Conservation (phyloP, 768 basidiomycete genomes). For the Tephrocybe rancida region DNA sequence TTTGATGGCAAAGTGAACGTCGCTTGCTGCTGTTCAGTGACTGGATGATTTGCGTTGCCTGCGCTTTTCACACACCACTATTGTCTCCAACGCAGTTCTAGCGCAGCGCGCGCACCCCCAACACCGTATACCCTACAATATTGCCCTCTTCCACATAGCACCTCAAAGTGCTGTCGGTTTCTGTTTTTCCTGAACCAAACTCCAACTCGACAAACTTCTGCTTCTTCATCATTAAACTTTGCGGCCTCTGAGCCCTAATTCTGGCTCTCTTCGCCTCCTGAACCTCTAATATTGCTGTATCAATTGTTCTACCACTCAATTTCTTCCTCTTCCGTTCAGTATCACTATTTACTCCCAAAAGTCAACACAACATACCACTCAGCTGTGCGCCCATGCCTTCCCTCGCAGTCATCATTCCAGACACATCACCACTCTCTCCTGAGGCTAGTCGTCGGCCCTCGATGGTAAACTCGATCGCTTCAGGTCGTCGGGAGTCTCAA, state of each 20-base stretch:
- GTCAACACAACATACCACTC: background rate
- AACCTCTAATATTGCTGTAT: constrained; percentile 6
- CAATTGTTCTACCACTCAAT: background rate
- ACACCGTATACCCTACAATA: constrained; percentile 1
- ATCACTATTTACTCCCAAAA: background rate
- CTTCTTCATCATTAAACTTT: background rate
- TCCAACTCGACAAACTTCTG: background rate
- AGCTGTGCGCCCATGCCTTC: constrained; percentile 21
- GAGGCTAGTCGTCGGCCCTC: constrained; percentile 28
- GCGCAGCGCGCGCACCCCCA: constrained; percentile 16
- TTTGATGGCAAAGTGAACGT: constrained; percentile 15
- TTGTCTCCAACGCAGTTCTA: constrained; percentile 9
- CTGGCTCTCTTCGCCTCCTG: background rate
- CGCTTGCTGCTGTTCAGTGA: constrained; percentile 16
- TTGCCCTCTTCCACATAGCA: background rate
- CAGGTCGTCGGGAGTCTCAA: constrained; percentile 34
- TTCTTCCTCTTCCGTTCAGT: background rate
- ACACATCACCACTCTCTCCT: constrained; percentile 28
- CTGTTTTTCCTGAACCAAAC: too few species aligned
- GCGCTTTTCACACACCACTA: constrained; percentile 11
- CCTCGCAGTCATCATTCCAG: constrained; percentile 27
- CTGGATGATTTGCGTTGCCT: constrained; percentile 9
- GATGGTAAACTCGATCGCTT: constrained; percentile 22
- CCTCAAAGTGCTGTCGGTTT: too few species aligned
- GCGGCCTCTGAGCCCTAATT: background rate